Evolutionary conservation across 1,284 basidiomycete species (phyloP), one percentile per base, ranked within the genome.

Genomic region (Tilletia walkeri): DNA sequence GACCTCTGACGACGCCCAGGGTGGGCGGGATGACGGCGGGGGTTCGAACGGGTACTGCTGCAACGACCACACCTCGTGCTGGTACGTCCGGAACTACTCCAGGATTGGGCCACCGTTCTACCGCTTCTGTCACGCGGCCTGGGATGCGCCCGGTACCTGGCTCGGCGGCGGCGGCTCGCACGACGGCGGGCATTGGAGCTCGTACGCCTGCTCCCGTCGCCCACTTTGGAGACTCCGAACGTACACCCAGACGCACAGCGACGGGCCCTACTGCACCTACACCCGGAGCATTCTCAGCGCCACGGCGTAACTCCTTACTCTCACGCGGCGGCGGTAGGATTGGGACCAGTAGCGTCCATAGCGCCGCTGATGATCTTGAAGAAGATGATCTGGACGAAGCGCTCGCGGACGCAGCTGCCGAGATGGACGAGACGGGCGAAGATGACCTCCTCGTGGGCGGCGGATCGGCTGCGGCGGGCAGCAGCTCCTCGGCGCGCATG

Each of bases 401-500:
- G 10, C 50, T 53, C 6, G 50, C 50, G 30, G 65, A 66, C 41
- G 65, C 38, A n/a, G 54, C n/a, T 30, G 67, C 56, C 20, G 67
- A 56, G 39, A n/a, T 69, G 30, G 56, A 69, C 16, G 67, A 41
- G 16, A 54, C 34, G 5, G 49, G 16, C 45, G 54, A 30, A 5
- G 36, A 30, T 4, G 67, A 50, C 16, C 36, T 63, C 4, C 56
- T 69, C 38, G n/a, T 20, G 53, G 38, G 38, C 45, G 65, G 10
- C 16, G n/a, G 65, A 41, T 18, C 18, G 14, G 38, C 65, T 66
- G 18, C 45, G 41, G 18, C 41, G 38, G 14, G 6, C 2, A 30
- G 38, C 24, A 39, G 24, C 30, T 20, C 47, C 2, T 48, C 50
- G 20, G 18, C 12, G 6, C 50, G 50, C 16, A 24, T 18, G 6